Evolutionary conservation across 345 rosid species (phyloP).

Genomic region (Brassica cretica): DNA sequence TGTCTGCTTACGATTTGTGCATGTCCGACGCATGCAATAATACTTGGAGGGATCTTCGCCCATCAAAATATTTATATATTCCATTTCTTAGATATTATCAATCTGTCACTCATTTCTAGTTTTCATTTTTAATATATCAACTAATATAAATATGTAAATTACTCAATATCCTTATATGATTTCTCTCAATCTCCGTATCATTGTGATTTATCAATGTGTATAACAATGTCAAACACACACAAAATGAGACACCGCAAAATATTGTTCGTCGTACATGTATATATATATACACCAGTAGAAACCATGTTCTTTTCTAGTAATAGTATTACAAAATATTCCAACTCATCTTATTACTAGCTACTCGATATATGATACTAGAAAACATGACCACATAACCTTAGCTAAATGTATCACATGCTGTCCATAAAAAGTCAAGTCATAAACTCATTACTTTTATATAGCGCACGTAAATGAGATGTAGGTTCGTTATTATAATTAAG

Average conservation of each 20-base stretch:
- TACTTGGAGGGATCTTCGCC: not conserved
- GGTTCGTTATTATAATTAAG: not conserved
- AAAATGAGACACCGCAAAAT: not conserved
- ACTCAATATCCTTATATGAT: not conserved
- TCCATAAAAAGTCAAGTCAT: not conserved
- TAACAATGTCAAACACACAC: not conserved
- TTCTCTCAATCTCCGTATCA: not conserved
- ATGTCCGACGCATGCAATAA: conserved; percentile 8
- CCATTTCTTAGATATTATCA: not conserved
- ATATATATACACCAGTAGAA: not conserved
- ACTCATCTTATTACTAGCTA: not conserved
- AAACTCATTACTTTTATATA: not conserved
- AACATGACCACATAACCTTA: not conserved
- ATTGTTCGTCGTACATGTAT: not conserved
- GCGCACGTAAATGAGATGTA: not conserved
- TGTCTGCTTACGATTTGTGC: conserved; percentile 12
- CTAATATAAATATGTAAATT: not conserved
- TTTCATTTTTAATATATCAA: not conserved
- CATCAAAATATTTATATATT: too few relatives aligned
- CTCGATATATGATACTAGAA: too few relatives aligned
- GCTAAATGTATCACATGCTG: not conserved
- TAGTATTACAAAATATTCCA: not conserved
- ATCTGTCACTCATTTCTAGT: not conserved
- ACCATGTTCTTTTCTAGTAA: not conserved
- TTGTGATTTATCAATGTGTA: not conserved